Evolutionary conservation across 176 grass and related monocot species (phyloP), one percentile per base, ranked within the genome.

Genomic region (Typha latifolia): DNA sequence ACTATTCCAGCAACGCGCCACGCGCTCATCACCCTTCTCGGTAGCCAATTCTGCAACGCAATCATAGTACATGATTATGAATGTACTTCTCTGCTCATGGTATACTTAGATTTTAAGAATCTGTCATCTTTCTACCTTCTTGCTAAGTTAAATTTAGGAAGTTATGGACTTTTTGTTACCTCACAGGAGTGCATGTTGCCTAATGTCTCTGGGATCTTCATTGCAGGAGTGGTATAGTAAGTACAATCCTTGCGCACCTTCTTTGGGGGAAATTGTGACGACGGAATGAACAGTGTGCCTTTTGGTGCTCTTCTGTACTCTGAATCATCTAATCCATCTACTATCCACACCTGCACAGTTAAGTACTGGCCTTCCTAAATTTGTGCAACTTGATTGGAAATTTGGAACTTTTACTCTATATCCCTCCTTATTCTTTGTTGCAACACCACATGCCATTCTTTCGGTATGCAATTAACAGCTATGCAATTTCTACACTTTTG

Each of bases 11-110:
- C 81, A 56, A 92, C 63, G 12, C 85, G 85, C 81, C 82, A 89
- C 51, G 93, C 88, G 61, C 88, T 97, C 88, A 97, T 97, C 7
- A 97, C 85, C 78, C 78, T 89, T 76, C 93, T 92, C 3, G 88
- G 93, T 32, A 97, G 49, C 93, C 93, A 97, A 51, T 97, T 97
- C 93, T 97, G 49, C 26, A 43, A 43, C 0, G 37, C 8, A 43
- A 43, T 18, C 47, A 84, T 66, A 70, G 52, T 31, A 75, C 27
- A 48, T 19, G 56, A 52, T 69, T 9, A 37, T 43, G 12, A 32
- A 34, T 49, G 15, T 48, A 32, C 32, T 70, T 2, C 14, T 15
- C 4, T 19, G 18, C 18, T 59, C 20, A 19, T 59, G 18, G n/a
- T 14, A 21, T 19, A 11, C 14, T 19, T 59, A 21, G 11, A 59